Conservation (phyloP, 768 basidiomycete genomes). For the Podaxis mareebaensis region DNA sequence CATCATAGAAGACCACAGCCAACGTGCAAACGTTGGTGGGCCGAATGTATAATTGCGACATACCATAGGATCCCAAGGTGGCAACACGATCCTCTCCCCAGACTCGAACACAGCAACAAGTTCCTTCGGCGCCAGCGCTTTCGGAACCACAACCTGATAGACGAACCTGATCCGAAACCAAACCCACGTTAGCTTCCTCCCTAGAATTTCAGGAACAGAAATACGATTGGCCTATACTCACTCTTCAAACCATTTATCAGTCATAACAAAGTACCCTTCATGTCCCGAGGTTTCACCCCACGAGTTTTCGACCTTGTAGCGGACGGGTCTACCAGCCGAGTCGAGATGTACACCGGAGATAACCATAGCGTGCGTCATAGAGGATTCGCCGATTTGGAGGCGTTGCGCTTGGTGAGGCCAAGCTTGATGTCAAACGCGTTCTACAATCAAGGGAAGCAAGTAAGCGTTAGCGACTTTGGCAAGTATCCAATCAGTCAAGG, state of each 20-base stretch:
- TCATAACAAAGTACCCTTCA: constrained; percentile 93
- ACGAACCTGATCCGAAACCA: constrained; percentile 56
- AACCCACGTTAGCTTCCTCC: constrained; percentile 1
- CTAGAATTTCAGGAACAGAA: constrained; percentile 1
- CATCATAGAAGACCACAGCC: not conserved
- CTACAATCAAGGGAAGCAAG: constrained; percentile 30
- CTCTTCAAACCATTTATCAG: constrained; percentile 90
- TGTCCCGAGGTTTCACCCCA: constrained; percentile 82
- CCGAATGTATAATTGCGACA: constrained; percentile 20
- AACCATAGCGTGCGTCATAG: constrained; percentile 97
- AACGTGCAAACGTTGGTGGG: not conserved
- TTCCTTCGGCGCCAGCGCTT: constrained; percentile 74
- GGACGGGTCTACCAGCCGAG: constrained; percentile 64
- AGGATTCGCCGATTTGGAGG: constrained; percentile 76
- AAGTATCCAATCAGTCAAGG: not conserved
- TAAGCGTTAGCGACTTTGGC: not conserved
- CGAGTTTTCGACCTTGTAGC: constrained; percentile 98
- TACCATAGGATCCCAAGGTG: constrained; percentile 93
- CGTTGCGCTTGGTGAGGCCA: constrained; percentile 80
- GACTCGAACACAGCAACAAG: constrained; percentile 80
- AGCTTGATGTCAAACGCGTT: constrained; percentile 82
- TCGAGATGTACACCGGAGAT: constrained; percentile 93
- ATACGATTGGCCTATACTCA: constrained; percentile 36
- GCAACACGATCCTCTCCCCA: constrained; percentile 65
- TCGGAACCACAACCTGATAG: constrained; percentile 91